phyloP scores from a whole-genome alignment of 768 basidiomycete species.

The Auricularia heimuer region DNA sequence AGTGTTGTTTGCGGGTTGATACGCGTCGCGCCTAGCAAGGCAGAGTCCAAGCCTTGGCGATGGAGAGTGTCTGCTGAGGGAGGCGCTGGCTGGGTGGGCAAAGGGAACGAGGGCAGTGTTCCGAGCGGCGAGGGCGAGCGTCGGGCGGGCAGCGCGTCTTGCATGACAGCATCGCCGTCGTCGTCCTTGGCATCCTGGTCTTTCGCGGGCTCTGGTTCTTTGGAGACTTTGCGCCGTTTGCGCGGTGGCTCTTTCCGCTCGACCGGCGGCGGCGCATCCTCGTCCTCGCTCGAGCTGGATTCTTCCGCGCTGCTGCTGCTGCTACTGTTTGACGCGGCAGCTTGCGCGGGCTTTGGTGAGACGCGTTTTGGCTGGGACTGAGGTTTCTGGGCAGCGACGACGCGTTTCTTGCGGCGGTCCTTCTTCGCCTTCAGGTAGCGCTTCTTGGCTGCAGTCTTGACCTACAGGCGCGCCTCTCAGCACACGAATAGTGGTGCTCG shows the following conservation, averaged over 20 bases:
- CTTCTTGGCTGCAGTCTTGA: slow-evolving; percentile 62
- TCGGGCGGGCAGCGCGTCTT: neutral
- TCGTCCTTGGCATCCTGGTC: neutral
- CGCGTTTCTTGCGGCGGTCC: slow-evolving; percentile 47
- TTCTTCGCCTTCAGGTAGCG: slow-evolving; percentile 68
- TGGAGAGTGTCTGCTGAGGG: slow-evolving; percentile 65
- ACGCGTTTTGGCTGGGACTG: slow-evolving; percentile 15
- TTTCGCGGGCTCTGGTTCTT: slow-evolving; percentile 10
- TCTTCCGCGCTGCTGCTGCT: slow-evolving; percentile 11
- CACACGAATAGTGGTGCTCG: too few relatives aligned
- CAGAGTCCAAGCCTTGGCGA: slow-evolving; percentile 69
- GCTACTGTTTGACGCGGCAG: slow-evolving; percentile 17
- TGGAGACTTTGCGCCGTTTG: slow-evolving; percentile 35
- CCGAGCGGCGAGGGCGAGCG: slow-evolving; percentile 20
- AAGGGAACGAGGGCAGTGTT: slow-evolving; percentile 58
- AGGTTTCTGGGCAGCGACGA: slow-evolving; percentile 20
- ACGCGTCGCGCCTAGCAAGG: slow-evolving; percentile 57
- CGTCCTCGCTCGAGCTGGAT: neutral
- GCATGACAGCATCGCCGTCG: slow-evolving; percentile 8
- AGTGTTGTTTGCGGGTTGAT: slow-evolving; percentile 45
- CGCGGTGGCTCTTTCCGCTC: slow-evolving; percentile 22
- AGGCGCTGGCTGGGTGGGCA: slow-evolving; percentile 53
- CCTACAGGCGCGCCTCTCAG: slow-evolving; percentile 18
- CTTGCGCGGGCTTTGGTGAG: slow-evolving; percentile 4
- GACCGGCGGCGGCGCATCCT: neutral